A percentile compares a stretch with the other conserved stretches of the same genome.
Conservation (phyloP, 768 basidiomycete genomes). For the Hygrocybe punicea region DNA sequence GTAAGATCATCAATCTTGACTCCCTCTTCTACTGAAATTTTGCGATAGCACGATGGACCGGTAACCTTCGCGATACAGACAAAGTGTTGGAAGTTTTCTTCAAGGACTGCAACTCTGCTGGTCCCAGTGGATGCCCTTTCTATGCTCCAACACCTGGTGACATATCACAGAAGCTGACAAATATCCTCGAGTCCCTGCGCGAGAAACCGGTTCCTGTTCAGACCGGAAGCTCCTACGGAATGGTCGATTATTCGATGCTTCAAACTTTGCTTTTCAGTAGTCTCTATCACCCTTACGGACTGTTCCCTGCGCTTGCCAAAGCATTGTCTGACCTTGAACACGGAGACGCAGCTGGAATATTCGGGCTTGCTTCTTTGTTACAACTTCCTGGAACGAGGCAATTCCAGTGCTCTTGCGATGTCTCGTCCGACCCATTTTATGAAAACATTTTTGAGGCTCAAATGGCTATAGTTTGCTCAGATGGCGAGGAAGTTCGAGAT, state of each 20-base stretch:
- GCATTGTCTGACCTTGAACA: slow-evolving; percentile 23
- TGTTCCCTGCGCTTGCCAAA: slow-evolving; percentile 15
- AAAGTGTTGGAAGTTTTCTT: slow-evolving; percentile 23
- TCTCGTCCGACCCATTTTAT: neutral
- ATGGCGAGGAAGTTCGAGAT: slow-evolving; percentile 18
- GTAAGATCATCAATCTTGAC: slow-evolving; percentile 7
- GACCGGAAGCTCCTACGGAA: slow-evolving; percentile 16
- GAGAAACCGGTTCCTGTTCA: slow-evolving; percentile 19
- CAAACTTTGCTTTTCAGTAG: slow-evolving; percentile 16
- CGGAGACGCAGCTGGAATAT: slow-evolving; percentile 23
- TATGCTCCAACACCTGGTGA: slow-evolving; percentile 16
- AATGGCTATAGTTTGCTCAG: slow-evolving; percentile 18
- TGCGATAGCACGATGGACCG: slow-evolving; percentile 11
- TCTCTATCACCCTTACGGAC: slow-evolving; percentile 24
- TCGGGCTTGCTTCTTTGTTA: neutral
- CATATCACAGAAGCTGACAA: slow-evolving; percentile 16
- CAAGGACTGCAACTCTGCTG: slow-evolving; percentile 21
- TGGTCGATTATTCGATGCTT: slow-evolving; percentile 22
- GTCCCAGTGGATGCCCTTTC: slow-evolving; percentile 21
- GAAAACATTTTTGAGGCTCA: slow-evolving; percentile 9
- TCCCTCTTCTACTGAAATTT: neutral
- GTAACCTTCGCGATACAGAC: slow-evolving; percentile 22
- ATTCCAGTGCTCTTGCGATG: slow-evolving; percentile 9
- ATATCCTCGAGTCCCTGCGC: slow-evolving; percentile 14
- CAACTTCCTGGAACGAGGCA: neutral